Conservation (phyloP, 1,139 yeast species). For the Saccharomycopsis hybrid region DNA sequence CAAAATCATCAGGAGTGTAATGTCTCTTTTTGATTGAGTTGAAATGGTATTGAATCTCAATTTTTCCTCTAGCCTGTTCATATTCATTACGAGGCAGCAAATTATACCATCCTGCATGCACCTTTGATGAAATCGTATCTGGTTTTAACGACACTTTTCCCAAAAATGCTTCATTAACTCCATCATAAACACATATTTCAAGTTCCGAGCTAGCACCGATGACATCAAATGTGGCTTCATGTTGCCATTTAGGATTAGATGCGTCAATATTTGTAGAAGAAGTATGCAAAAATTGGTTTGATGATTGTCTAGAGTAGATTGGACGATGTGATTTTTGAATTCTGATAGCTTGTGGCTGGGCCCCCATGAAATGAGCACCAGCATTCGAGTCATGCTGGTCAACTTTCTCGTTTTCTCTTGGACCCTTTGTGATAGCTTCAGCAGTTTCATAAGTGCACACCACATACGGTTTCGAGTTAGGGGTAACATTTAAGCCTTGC, state of each 20-base stretch:
- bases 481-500: conserved; percentile 50
- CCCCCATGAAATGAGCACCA: conserved; percentile 25
- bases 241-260: conserved; percentile 79
- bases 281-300: conserved; percentile 52
- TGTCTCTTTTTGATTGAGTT: conserved; percentile 63
- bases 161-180: conserved; percentile 74
- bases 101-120: conserved; percentile 61
- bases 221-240: conserved; percentile 88
- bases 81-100: conserved; percentile 52
- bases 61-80: conserved; percentile 71
- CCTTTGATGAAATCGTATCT: conserved; percentile 40
- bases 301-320: conserved; percentile 57
- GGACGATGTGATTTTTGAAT: conserved; percentile 31
- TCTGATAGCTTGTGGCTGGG: conserved; percentile 25
- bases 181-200: conserved; percentile 84
- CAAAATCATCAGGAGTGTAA: conserved; percentile 92
- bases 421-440: conserved; percentile 81
- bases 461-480: conserved; percentile 71
- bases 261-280: conserved; percentile 31
- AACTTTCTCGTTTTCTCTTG: conserved; percentile 42
- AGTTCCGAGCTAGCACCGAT: conserved; percentile 75
- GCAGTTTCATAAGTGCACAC: conserved; percentile 92
- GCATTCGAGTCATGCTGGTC: conserved; percentile 32
- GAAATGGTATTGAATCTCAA: conserved; percentile 69
- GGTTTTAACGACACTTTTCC: conserved; percentile 81